phyloP scores from a whole-genome alignment of 2,329 filamentous ascomycete species.

The Verticillium longisporum region DNA sequence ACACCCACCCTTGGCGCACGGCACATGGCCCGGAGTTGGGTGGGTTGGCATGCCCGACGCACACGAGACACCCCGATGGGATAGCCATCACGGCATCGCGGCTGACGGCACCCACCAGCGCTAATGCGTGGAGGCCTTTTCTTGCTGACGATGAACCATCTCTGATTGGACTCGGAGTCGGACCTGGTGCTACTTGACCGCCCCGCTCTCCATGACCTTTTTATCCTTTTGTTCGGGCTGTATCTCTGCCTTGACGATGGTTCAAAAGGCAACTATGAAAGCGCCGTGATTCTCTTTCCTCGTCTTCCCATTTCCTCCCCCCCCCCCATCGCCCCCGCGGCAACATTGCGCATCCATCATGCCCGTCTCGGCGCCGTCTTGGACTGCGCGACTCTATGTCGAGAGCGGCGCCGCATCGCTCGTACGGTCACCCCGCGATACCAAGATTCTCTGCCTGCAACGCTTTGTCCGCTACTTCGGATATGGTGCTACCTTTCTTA shows the following conservation, averaged over 20 bases:
- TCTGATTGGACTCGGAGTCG: background rate
- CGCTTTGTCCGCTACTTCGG: slow-evolving; percentile 58
- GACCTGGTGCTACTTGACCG: background rate
- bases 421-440: slow-evolving; percentile 34
- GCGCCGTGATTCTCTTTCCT: background rate
- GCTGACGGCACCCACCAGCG: background rate
- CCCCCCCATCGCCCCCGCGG: no score
- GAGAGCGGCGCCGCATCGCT: slow-evolving; percentile 41
- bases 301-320: background rate
- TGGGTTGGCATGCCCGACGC: background rate
- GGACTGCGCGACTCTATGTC: slow-evolving; percentile 11
- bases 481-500: slow-evolving; percentile 52
- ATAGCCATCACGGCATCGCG: no score
- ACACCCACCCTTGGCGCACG: background rate
- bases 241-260: no score
- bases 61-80: background rate
- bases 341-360: background rate
- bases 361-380: slow-evolving; percentile 1
- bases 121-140: background rate
- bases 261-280: no score
- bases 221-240: no score
- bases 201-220: background rate
- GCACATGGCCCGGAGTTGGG: background rate
- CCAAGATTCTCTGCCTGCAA: slow-evolving; percentile 50
- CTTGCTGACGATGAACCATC: background rate